Base-by-base conservation (phyloP, 306 rosid genomes). In the Fagus sylvatica region DNA sequence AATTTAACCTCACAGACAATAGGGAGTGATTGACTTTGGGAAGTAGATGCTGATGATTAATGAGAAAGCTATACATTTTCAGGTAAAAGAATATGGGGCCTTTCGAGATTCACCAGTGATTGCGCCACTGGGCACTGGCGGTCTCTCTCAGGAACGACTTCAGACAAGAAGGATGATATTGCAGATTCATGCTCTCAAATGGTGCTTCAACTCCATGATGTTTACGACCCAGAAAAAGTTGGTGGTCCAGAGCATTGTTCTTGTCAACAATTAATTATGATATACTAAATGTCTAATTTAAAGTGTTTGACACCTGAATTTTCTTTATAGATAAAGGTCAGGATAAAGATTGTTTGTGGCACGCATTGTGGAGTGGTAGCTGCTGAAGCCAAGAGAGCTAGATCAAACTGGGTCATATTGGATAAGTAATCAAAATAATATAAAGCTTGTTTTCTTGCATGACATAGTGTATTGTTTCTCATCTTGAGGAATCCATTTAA, bases 361-460 rank as follows among this genome's bases (percentile, higher is more conserved):
- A 81, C 84, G 11, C 81, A 65, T 43, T 78, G 79, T 59, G 99
- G 98, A 78, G 87, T 69, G 1, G 99, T 95, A 81, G 97, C 93
- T 66, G 85, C 90, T 19, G 98, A 95, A 84, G 96, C 98, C 76
- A 89, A 87, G 90, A 95, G 84, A 88, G 91, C 86, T 49, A 88
- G 86, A 64, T 86, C 99, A 86, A 95, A 89, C 88, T 95, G 99
- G 99, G 93, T 95, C 78, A 88, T 95, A 74, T 82, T 95, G 88
- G 99, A 95, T 66, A 93, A 79, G 99, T 95, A 92, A 85, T 84
- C 71, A 28, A 85, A 72, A 81, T 57, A 67, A 77, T 37, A 48
- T 39, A 40, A 19, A 71, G 53, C 53, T 78, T 59, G 28, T 17
- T 69, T 75, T 85, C 73, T 68, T 37, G 49, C 41, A 43, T 72